Conservation (phyloP, 2,329 filamentous ascomycete genomes). For the Xylariales sp. region DNA sequence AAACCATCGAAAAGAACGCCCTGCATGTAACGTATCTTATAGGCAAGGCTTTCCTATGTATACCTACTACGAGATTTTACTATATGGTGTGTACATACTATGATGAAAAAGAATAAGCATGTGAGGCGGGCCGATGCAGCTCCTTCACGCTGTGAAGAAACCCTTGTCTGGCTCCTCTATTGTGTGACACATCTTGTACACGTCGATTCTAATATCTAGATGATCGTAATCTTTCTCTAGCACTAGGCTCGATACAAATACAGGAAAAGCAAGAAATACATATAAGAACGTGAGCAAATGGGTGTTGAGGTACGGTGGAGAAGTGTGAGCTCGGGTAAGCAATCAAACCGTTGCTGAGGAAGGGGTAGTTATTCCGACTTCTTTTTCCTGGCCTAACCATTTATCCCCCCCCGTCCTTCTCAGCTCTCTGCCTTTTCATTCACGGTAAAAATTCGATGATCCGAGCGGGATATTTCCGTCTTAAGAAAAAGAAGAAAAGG, state of each 20-base stretch:
- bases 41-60: constrained; percentile 13
- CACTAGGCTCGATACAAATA: not conserved
- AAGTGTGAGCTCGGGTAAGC: constrained; percentile 31
- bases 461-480: constrained; percentile 5
- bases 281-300: not conserved
- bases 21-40: constrained; percentile 29
- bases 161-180: constrained; percentile 1
- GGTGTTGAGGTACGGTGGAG: constrained; percentile 20
- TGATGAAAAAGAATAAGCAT: constrained; percentile 7
- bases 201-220: constrained; percentile 12
- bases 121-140: constrained; percentile 32
- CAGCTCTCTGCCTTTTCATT: constrained; percentile 14
- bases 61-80: not conserved
- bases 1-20: not conserved
- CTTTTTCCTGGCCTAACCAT: not conserved
- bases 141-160: not conserved
- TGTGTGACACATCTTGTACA: constrained; percentile 23
- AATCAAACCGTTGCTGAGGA: constrained; percentile 27
- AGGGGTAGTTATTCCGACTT: not conserved
- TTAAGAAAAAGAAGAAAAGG: not conserved
- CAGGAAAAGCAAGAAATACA: not conserved
- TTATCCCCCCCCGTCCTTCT: not conserved
- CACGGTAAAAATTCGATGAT: not conserved
- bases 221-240: not conserved
- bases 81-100: not conserved